Base-by-base conservation (phyloP, 1,284 basidiomycete genomes). In the Grifola frondosa region DNA sequence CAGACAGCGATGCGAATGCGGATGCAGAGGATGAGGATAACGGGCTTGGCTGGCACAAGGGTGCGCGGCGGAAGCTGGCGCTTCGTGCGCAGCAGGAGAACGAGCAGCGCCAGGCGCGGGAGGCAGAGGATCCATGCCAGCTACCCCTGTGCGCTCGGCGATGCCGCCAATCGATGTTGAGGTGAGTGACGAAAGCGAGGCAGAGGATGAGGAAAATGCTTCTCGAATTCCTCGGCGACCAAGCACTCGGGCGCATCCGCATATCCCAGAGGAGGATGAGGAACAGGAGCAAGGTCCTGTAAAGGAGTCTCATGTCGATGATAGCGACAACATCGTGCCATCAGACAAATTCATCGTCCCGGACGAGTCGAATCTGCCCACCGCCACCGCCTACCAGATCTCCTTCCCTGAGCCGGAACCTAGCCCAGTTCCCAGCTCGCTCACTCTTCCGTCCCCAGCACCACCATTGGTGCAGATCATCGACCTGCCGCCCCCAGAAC, bases 151-250 rank as follows among this genome's bases (percentile, higher is more conserved):
- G 35, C 64, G 77, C 20, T 51, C 66, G 10, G 56, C 66, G 20
- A 75, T 69, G n/a, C 84, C 84, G 3, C 85, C 85, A 6, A 86
- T 87, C 39, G 75, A 80, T 31, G 78, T 88, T 11, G 86, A 90
- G 59, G 52, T 90, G 54, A 88, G 86, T 56, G 88, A 91, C 58
- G 88, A 91, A 63, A 91, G 89, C 56, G 78, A 80, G 22, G 80
- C 73, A 25, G 77, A 75, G 2, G 78, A 80, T 36, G 69, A 76
- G 3, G 69, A 71, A 5, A 40, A 53, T 25, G 35, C 36, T 10
- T 55, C 40, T 25, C 35, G 32, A 8, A 47, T 44, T 37, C 48
- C 54, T 9, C 50, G 53, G 32, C 50, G 47, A 28, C 52, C 32
- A 15, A 46, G 38, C 31, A 42, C 20, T 21, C 54, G 42, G n/a